Base-by-base conservation (phyloP, 2,329 filamentous ascomycete species). In the Verticillium longisporum region DNA sequence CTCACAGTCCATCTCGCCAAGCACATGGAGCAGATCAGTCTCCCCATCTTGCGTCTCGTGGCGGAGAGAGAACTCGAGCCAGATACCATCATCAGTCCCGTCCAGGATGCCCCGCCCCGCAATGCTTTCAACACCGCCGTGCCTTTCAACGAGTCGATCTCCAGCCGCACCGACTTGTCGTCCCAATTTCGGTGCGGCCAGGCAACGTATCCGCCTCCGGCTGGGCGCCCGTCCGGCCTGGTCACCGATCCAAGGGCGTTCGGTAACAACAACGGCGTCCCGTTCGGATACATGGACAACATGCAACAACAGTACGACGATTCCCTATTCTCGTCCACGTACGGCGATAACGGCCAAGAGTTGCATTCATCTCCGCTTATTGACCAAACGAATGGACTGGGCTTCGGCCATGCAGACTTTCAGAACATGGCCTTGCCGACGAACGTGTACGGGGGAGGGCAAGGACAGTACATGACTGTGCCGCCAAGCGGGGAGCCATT, bases 1-100 rank as follows among this genome's bases (percentile, higher is more conserved):
- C 78, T 97, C 63, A 96, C 91, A 0, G 91, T 95, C n/a, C 93
- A 97, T 74, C 76, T 97, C 71, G 92, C 92, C 57, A 94, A 94
- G 73, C 93, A 97, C 72, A 95, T 97, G 92, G 92, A 97, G 73
- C 87, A 92, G 66, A 90, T 97, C 70, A 91, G 90, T 68, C 83
- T 97, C 70, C 92, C 93, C 0, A 85, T 97, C 36, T 78, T 96
- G 61, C 77, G 78, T 15, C 78, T 88, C 2, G 84, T 88, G 3
- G 79, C 79, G 5, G 73, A 75, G 45, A 79, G 75, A 63, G 77
- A 80, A 56, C 74, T 88, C 18, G 78, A 82, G 31, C 79, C 80
- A 7, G 85, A 89, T 66, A 88, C 85, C 26, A 79, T 88, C 65
- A 87, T 90, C 72, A 89, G 86, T 68, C 87, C 87, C 0, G 79